Percentiles rank a stretch among this genome's conserved stretches.
Conservation (phyloP, 148 eudicot genomes). For the Limonium bicolor region DNA sequence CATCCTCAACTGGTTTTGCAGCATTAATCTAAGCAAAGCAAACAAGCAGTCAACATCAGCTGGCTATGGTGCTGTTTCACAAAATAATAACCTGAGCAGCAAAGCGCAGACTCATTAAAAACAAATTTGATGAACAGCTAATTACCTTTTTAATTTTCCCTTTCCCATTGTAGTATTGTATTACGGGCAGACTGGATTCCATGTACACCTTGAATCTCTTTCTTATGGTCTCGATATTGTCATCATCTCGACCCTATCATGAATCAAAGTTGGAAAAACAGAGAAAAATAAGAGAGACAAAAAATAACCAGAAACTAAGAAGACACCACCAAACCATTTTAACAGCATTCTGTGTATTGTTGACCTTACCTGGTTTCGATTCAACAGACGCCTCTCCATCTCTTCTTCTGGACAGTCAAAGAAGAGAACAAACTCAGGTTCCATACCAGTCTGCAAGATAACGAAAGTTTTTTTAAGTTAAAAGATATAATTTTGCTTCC, state of each 20-base stretch:
- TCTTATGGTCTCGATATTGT: conserved; percentile 25
- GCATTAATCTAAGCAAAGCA: conserved; percentile 4
- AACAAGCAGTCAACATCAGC: neutral
- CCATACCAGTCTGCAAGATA: conserved; percentile 55
- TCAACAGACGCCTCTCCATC: conserved; percentile 71
- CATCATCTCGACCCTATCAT: conserved; percentile 28
- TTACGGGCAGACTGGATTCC: conserved; percentile 27
- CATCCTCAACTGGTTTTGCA: conserved; percentile 6
- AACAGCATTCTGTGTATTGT: neutral
- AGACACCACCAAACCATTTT: neutral
- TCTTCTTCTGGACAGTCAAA: conserved; percentile 76
- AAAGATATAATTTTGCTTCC: neutral
- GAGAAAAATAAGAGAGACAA: neutral
- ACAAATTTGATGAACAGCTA: neutral
- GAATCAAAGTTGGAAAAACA: neutral
- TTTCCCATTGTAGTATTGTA: conserved; percentile 16
- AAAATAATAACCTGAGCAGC: neutral
- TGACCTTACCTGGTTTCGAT: conserved; percentile 8
- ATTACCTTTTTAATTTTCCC: conserved; percentile 26
- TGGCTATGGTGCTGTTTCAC: neutral
- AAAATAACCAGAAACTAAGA: neutral
- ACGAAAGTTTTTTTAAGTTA: conserved; percentile 2
- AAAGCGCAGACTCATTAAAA: neutral
- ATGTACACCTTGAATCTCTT: conserved; percentile 24
- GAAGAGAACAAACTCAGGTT: conserved; percentile 53